A percentile compares a stretch with the other conserved stretches of the same genome.
These are phyloP conservation scores for Nicotiana obtusifolia DNA, from an alignment of 257 asterid species.

Conservation along the genomic window DNA sequence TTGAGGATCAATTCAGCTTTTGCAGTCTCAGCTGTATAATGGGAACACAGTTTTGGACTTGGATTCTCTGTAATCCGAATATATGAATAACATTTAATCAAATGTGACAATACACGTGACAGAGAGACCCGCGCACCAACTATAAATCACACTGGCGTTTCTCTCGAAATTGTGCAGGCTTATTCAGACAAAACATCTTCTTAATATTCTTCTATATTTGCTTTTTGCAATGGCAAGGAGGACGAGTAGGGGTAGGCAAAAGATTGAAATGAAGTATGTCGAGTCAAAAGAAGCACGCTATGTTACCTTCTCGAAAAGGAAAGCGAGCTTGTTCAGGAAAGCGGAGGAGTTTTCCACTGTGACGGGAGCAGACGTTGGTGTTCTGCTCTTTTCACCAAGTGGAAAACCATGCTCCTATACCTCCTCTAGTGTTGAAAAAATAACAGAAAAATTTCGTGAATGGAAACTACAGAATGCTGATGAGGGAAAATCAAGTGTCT, in stretches of 20 bases:
- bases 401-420: background rate
- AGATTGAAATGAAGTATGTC: background rate
- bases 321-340: background rate
- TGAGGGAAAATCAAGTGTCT: background rate
- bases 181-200: background rate
- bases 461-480: background rate
- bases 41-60: background rate
- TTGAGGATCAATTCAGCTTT: background rate
- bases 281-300: background rate
- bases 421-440: background rate
- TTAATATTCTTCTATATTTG: background rate
- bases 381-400: background rate
- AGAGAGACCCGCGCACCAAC: background rate
- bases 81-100: background rate
- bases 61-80: background rate
- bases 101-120: background rate
- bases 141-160: background rate
- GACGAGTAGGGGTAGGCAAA: background rate
- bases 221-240: background rate
- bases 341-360: background rate
- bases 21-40: background rate
- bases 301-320: background rate
- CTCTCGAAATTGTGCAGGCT: background rate
- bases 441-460: background rate
- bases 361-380: background rate